phyloP scores from a whole-genome alignment of 768 basidiomycete genomes.

The Lentinula guzmanii region DNA sequence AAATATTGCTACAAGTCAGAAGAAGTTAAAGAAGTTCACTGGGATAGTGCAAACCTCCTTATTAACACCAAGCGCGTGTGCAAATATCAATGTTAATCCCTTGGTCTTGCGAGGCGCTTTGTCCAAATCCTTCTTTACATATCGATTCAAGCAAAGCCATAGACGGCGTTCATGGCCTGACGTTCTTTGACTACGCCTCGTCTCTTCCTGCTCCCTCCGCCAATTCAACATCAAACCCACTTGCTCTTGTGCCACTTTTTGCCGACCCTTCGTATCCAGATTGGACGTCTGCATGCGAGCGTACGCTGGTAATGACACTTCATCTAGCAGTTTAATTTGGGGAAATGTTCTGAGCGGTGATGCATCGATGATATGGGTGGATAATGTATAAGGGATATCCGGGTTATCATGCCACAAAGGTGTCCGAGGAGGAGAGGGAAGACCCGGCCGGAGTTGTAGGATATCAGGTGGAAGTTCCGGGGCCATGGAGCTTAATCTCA shows the following conservation, averaged over 20 bases:
- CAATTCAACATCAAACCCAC: conserved; percentile 19
- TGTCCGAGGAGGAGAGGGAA: background rate
- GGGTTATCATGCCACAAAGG: conserved; percentile 4
- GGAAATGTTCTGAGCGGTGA: conserved; percentile 37
- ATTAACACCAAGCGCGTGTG: conserved; percentile 83
- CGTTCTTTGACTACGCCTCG: background rate
- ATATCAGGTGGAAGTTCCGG: background rate
- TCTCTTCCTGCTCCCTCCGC: conserved; percentile 20
- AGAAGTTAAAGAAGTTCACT: background rate
- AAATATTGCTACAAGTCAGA: conserved; percentile 1
- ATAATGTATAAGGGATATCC: conserved; percentile 27
- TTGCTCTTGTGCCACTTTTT: conserved; percentile 17
- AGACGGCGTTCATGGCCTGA: conserved; percentile 25
- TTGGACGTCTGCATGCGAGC: conserved; percentile 10
- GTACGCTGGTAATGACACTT: conserved; percentile 15
- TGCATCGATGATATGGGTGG: conserved; percentile 53
- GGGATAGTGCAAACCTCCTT: conserved; percentile 63
- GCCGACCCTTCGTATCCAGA: conserved; percentile 28
- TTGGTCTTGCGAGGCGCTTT: background rate
- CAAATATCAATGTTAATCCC: conserved; percentile 55
- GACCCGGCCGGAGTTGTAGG: background rate
- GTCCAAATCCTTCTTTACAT: conserved; percentile 26
- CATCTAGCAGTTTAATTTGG: conserved; percentile 27
- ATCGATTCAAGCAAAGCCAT: conserved; percentile 74
- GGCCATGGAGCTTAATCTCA: background rate